These are phyloP conservation scores for Torulaspora pretoriensis DNA, from an alignment of 1,139 yeast genomes.

Conservation along the genomic window DNA sequence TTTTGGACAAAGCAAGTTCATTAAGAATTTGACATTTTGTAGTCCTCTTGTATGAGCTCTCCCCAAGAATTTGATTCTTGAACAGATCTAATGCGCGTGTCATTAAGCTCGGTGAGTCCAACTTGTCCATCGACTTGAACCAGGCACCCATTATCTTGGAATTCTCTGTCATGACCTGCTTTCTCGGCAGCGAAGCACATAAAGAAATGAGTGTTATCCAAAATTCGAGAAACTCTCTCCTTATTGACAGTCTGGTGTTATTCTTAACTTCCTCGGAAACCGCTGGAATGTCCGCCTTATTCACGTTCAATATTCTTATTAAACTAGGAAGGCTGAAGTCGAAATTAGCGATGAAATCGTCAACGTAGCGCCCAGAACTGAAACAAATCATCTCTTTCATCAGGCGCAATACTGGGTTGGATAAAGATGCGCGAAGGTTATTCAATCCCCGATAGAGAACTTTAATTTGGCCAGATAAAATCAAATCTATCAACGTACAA, in stretches of 20 bases:
- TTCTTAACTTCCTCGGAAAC: constrained; percentile 35
- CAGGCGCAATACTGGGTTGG: constrained; percentile 58
- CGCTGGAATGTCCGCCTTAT: constrained; percentile 44
- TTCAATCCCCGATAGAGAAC: constrained; percentile 66
- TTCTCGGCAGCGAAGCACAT: constrained; percentile 53
- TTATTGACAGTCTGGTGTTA: constrained; percentile 42
- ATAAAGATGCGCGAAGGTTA: constrained; percentile 52
- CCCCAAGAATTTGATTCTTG: constrained; percentile 51
- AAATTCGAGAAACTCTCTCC: constrained; percentile 57
- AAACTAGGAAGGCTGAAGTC: constrained; percentile 62
- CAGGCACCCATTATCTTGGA: constrained; percentile 56
- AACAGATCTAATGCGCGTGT: constrained; percentile 46
- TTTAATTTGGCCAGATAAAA: constrained; percentile 55
- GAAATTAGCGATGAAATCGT: constrained; percentile 58
- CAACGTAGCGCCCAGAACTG: constrained; percentile 48
- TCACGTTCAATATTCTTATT: constrained; percentile 58
- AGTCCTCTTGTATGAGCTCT: constrained; percentile 57
- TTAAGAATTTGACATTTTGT: constrained; percentile 74
- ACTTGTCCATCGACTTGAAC: constrained; percentile 57
- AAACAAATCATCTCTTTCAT: constrained; percentile 51
- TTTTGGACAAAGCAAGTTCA: constrained; percentile 64
- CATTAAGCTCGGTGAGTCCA: constrained; percentile 49
- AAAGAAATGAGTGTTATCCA: constrained; percentile 52
- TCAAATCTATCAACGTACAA: constrained; percentile 45
- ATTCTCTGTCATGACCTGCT: constrained; percentile 56